Evolutionary conservation across 495 filamentous ascomycete species (phyloP).

Genomic region (Delitschia confertaspora): DNA sequence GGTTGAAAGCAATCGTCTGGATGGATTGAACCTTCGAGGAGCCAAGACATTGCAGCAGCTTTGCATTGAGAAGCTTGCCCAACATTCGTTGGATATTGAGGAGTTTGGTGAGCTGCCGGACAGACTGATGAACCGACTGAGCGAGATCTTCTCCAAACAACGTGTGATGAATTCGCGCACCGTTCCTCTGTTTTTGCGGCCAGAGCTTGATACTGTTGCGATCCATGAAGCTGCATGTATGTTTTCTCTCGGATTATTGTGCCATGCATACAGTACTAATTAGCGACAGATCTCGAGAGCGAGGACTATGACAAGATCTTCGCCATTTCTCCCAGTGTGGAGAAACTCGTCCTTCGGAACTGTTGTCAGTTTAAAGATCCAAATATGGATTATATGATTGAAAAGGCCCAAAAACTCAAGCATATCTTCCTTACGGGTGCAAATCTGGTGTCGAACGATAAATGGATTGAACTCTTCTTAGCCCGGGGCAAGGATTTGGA

Average conservation of each 20-base stretch:
- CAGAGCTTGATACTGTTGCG: constrained; percentile 53
- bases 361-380: constrained; percentile 80
- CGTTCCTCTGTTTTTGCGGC: constrained; percentile 67
- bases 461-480: constrained; percentile 59
- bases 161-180: constrained; percentile 62
- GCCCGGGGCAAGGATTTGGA: constrained; percentile 53
- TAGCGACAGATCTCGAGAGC: constrained; percentile 49
- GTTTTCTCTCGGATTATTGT: constrained; percentile 15
- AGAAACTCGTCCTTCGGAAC: constrained; percentile 62
- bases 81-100: constrained; percentile 72
- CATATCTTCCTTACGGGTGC: constrained; percentile 61
- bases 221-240: constrained; percentile 72
- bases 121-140: constrained; percentile 59
- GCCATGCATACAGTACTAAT: neutral
- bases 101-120: constrained; percentile 72
- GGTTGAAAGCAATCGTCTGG: constrained; percentile 66
- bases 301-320: constrained; percentile 76
- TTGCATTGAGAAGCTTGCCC: constrained; percentile 76
- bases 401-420: constrained; percentile 54
- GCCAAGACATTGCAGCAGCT: constrained; percentile 63
- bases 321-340: constrained; percentile 58
- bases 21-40: constrained; percentile 61
- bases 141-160: constrained; percentile 71
- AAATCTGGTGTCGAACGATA: constrained; percentile 64
- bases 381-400: constrained; percentile 69